A percentile compares a stretch with the other conserved stretches of the same genome.
phyloP scores from a whole-genome alignment of 257 asterid species.

The Anisodus acutangulus region DNA sequence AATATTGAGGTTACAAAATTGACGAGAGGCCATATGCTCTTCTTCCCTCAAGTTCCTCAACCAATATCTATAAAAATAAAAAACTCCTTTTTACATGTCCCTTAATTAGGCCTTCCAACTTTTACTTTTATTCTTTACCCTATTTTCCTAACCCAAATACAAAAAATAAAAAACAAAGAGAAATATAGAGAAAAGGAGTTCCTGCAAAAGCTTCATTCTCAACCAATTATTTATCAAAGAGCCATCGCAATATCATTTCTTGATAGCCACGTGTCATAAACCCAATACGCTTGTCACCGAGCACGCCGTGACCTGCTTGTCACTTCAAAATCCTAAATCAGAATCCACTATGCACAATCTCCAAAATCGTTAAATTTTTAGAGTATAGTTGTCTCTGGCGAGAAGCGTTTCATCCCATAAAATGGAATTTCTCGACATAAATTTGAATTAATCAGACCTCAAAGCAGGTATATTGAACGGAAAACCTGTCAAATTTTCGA shows the following conservation, averaged over 20 bases:
- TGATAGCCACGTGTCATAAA: constrained; percentile 33
- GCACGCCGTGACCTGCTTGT: constrained; percentile 27
- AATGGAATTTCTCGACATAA: no score
- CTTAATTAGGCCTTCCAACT: not conserved
- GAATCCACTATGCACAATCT: constrained; percentile 31
- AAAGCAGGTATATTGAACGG: no score
- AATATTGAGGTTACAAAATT: constrained; percentile 28
- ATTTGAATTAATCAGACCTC: no score
- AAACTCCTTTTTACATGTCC: not conserved
- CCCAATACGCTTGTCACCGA: not conserved
- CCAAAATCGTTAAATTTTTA: not conserved
- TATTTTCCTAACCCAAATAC: not conserved
- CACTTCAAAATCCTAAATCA: not conserved
- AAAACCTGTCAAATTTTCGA: no score
- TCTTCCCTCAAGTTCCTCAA: constrained; percentile 11
- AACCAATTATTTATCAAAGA: not conserved
- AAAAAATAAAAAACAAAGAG: not conserved
- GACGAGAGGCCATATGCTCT: constrained; percentile 19
- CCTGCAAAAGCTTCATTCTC: not conserved
- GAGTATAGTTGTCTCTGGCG: no score
- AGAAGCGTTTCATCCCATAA: no score
- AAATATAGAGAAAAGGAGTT: not conserved
- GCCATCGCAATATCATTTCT: constrained; percentile 1
- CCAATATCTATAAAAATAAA: not conserved
- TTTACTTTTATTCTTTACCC: not conserved